Conservation (phyloP, 768 basidiomycete genomes). For the Suillus subluteus region DNA sequence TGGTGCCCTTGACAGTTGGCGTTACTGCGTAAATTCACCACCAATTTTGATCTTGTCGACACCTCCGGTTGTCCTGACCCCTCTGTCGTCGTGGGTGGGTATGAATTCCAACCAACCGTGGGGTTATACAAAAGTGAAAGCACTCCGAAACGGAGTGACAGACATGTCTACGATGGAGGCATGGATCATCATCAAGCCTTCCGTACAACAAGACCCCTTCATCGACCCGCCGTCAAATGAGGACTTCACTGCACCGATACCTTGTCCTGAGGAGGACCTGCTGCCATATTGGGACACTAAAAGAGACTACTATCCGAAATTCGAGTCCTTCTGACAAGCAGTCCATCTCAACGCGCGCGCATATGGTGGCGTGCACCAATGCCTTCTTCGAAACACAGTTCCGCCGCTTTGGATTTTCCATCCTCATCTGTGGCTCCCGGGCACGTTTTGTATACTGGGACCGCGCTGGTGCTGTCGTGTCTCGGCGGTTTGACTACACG, state of each 20-base stretch:
- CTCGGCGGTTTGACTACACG: conserved; percentile 28
- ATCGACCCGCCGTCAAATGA: not conserved
- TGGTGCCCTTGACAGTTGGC: not conserved
- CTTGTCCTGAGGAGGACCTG: not conserved
- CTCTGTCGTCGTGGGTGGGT: not conserved
- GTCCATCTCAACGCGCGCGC: not conserved
- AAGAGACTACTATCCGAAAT: not conserved
- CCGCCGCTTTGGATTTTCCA: conserved; percentile 35
- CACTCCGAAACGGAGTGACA: not conserved
- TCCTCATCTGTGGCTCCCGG: conserved; percentile 28
- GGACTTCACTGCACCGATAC: not conserved
- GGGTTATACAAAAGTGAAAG: not conserved
- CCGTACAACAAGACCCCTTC: not conserved
- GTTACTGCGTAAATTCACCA: not conserved
- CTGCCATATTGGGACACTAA: not conserved
- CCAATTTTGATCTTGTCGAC: conserved; percentile 1
- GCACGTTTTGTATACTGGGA: conserved; percentile 42
- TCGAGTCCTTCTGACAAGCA: not conserved
- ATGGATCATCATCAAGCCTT: conserved; percentile 3
- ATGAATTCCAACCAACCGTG: not conserved
- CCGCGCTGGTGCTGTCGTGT: conserved; percentile 33
- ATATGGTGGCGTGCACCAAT: conserved; percentile 1
- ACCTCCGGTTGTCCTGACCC: not conserved
- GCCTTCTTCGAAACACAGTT: conserved; percentile 25
- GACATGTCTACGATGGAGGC: conserved; percentile 4